Percentiles rank a stretch among this genome's conserved stretches.
These are phyloP conservation scores for Sisymbrium altissimum DNA, from an alignment of 345 rosid species.

Conservation along the genomic window DNA sequence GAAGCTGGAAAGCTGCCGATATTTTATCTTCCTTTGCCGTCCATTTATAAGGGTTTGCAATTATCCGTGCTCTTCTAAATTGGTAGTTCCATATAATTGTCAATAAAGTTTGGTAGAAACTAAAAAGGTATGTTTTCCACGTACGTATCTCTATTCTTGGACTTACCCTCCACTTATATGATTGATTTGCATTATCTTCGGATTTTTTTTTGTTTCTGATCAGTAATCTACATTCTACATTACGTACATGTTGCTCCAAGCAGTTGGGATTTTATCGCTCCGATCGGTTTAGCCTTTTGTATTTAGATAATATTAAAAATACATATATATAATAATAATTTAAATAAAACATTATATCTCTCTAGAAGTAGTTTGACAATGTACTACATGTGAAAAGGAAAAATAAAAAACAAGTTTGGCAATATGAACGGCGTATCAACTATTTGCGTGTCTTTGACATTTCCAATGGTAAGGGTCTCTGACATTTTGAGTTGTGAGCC, in stretches of 20 bases:
- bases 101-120: slow-evolving; percentile 14
- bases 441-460: slow-evolving; percentile 22
- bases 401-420: background rate
- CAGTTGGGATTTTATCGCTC: background rate
- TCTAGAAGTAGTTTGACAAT: slow-evolving; percentile 5
- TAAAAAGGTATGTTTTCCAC: background rate
- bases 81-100: background rate
- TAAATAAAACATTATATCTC: background rate
- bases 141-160: background rate
- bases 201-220: background rate
- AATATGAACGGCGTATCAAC: background rate
- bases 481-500: slow-evolving; percentile 29
- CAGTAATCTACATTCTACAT: no score
- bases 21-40: background rate
- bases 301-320: background rate
- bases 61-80: background rate
- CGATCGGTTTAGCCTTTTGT: background rate
- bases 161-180: background rate
- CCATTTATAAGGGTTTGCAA: slow-evolving; percentile 22
- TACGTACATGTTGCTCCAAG: slow-evolving; percentile 14
- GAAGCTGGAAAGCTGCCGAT: slow-evolving; percentile 19
- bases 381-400: background rate
- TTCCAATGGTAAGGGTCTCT: slow-evolving; percentile 5
- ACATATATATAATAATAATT: background rate
- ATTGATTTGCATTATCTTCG: slow-evolving; percentile 1